phyloP scores from a whole-genome alignment of 768 basidiomycete genomes.

The Podaxis pistillaris region DNA sequence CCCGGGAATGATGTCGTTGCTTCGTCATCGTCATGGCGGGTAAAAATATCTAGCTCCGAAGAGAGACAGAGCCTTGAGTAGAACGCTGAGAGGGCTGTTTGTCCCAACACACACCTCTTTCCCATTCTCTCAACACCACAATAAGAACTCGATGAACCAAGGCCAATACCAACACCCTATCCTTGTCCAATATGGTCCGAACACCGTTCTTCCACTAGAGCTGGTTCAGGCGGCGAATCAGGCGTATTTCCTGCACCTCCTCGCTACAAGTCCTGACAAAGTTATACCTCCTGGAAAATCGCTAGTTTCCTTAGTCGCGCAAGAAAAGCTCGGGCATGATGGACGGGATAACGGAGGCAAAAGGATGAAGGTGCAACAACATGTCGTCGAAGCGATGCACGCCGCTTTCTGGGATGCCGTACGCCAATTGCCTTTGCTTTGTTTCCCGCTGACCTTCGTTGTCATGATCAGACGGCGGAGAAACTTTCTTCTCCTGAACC shows the following conservation, averaged over 20 bases:
- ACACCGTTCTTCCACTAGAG: slow-evolving; percentile 45
- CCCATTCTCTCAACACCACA: not conserved
- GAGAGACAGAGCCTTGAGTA: too few relatives aligned
- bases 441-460: not conserved
- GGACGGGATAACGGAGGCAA: slow-evolving; percentile 20
- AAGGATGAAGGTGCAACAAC: slow-evolving; percentile 16
- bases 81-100: too few relatives aligned
- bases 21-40: not conserved
- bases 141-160: not conserved
- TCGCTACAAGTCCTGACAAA: slow-evolving; percentile 57
- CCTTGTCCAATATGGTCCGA: slow-evolving; percentile 16
- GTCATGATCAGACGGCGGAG: slow-evolving; percentile 45
- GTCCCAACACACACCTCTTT: too few relatives aligned
- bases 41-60: not conserved
- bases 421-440: slow-evolving; percentile 20
- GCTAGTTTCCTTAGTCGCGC: slow-evolving; percentile 50
- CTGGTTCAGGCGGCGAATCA: slow-evolving; percentile 57
- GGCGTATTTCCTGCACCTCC: slow-evolving; percentile 64
- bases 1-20: not conserved
- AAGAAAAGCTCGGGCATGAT: slow-evolving; percentile 33
- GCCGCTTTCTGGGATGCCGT: slow-evolving; percentile 78
- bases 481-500: slow-evolving; percentile 58
- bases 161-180: not conserved
- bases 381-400: slow-evolving; percentile 56
- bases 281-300: slow-evolving; percentile 75